Evolutionary conservation across 306 rosid genomes (phyloP).

Genomic region (Cucurbita maxima): DNA sequence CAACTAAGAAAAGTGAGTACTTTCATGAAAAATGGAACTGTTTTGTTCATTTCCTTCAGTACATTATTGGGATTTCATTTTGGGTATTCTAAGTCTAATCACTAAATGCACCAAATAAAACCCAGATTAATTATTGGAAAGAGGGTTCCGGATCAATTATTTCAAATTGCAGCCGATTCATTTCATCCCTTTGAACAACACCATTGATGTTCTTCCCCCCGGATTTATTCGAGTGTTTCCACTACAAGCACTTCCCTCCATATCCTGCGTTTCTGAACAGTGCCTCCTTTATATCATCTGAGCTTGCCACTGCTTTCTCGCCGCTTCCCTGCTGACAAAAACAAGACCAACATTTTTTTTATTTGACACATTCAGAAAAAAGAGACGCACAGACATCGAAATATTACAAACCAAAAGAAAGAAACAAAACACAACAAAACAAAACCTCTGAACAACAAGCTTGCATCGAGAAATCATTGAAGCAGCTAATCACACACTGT

Average conservation of each 20-base stretch:
- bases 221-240: not conserved
- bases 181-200: not conserved
- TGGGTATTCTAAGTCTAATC: not conserved
- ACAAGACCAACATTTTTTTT: not conserved
- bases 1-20: not conserved
- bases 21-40: not conserved
- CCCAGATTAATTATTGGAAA: not conserved
- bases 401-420: not conserved
- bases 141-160: not conserved
- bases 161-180: not conserved
- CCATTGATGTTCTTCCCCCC: not conserved
- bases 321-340: constrained; percentile 32
- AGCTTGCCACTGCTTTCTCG: constrained; percentile 36
- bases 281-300: constrained; percentile 77
- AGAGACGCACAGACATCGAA: not conserved
- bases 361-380: not conserved
- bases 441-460: constrained; percentile 90
- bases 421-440: not conserved
- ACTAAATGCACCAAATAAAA: constrained; percentile 1
- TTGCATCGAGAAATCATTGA: constrained; percentile 86
- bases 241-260: constrained; percentile 80
- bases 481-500: constrained; percentile 87
- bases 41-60: not conserved
- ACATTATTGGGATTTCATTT: not conserved
- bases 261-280: constrained; percentile 95